Conservation (phyloP, 2,329 filamentous ascomycete genomes). For the Aureobasidium sp. region DNA sequence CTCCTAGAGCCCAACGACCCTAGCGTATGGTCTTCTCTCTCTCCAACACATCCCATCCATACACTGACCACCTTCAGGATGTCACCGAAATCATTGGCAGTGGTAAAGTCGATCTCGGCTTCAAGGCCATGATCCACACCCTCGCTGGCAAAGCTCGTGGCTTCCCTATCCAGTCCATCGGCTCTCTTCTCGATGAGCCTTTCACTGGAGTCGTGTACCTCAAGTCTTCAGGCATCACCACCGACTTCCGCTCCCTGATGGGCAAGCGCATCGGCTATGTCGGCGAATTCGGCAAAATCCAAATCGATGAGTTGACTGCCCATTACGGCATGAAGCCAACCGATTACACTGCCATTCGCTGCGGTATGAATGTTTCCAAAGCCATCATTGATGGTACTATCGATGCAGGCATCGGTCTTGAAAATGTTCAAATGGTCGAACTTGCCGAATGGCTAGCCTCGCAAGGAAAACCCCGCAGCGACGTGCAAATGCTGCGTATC, state of each 20-base stretch:
- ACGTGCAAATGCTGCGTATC: conserved; percentile 74
- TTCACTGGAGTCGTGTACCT: conserved; percentile 74
- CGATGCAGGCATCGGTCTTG: conserved; percentile 67
- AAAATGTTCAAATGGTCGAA: conserved; percentile 79
- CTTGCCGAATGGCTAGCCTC: conserved; percentile 63
- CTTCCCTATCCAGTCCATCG: conserved; percentile 65
- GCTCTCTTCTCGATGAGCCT: conserved; percentile 68
- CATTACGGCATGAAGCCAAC: conserved; percentile 65
- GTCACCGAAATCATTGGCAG: conserved; percentile 74
- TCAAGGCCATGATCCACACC: conserved; percentile 80
- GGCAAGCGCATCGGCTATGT: conserved; percentile 73
- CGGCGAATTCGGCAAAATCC: conserved; percentile 73
- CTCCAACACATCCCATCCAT: background rate
- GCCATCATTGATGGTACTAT: conserved; percentile 65
- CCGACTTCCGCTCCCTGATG: conserved; percentile 65
- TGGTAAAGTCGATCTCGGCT: conserved; percentile 67
- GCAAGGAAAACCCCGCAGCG: conserved; percentile 53
- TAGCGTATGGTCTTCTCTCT: conserved; percentile 40
- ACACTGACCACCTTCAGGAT: conserved; percentile 39
- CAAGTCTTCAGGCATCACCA: conserved; percentile 63
- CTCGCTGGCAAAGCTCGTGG: conserved; percentile 66
- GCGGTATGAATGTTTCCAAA: conserved; percentile 73
- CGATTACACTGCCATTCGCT: conserved; percentile 69
- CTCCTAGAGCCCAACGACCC: conserved; percentile 71
- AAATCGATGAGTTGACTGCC: conserved; percentile 71